A percentile compares a stretch with the other conserved stretches of the same genome.
Conservation (phyloP, 176 grass and related monocot species). For the Zea luxurians region DNA sequence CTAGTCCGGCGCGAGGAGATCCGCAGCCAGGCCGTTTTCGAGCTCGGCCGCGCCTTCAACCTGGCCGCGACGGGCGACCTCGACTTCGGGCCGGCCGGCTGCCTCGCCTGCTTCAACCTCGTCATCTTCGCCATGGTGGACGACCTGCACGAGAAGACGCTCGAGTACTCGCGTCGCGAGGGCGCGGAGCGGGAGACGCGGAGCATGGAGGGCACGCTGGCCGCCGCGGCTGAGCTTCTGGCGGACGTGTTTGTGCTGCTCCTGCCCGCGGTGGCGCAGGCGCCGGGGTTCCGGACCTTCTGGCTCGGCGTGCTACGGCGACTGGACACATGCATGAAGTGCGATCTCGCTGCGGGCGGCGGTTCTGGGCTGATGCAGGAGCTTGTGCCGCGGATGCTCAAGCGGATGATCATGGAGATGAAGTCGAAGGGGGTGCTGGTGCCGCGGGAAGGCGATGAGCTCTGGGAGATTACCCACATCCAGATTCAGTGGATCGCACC, state of each 20-base stretch:
- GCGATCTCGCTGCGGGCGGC: constrained; percentile 43
- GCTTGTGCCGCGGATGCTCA: constrained; percentile 64
- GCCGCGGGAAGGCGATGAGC: constrained; percentile 59
- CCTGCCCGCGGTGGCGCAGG: constrained; percentile 58
- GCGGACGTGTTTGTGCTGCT: constrained; percentile 65
- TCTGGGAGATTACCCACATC: constrained; percentile 93
- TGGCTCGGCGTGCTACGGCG: constrained; percentile 85
- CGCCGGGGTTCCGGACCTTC: constrained; percentile 73
- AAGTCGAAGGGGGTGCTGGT: constrained; percentile 76
- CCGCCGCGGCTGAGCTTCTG: constrained; percentile 58
- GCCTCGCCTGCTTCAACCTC: constrained; percentile 80
- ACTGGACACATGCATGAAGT: constrained; percentile 95
- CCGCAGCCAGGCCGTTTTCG: constrained; percentile 59
- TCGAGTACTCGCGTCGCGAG: constrained; percentile 80
- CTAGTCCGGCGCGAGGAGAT: constrained; percentile 86
- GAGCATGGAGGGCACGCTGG: constrained; percentile 83
- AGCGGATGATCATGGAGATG: constrained; percentile 88
- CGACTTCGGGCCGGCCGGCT: constrained; percentile 56
- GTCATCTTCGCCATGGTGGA: constrained; percentile 89
- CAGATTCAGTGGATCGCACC: constrained; percentile 96
- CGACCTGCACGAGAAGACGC: constrained; percentile 85
- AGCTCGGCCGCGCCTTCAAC: constrained; percentile 58
- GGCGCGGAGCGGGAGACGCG: constrained; percentile 75
- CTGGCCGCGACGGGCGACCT: constrained; percentile 47
- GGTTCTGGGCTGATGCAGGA: constrained; percentile 63